A percentile compares a stretch with the other conserved stretches of the same genome.
phyloP scores from a whole-genome alignment of 768 basidiomycete species.

The Scleroderma bovista region DNA sequence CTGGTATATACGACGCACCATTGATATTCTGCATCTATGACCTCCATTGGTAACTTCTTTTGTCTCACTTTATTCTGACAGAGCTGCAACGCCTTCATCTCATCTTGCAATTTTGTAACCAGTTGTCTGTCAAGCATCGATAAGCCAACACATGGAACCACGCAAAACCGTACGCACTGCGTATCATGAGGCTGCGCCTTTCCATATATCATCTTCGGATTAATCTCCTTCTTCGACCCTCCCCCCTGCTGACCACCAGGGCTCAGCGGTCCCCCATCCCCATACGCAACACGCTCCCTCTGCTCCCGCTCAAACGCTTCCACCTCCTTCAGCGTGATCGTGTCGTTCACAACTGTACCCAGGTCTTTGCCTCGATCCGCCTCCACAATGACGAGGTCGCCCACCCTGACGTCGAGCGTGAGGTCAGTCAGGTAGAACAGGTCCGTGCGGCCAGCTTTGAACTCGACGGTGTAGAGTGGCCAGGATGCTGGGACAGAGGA shows the following conservation, averaged over 20 bases:
- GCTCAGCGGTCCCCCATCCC: conserved; percentile 47
- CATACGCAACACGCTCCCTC: too few species aligned
- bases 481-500: conserved; percentile 76
- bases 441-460: conserved; percentile 95
- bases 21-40: conserved; percentile 97
- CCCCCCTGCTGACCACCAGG: conserved; percentile 35
- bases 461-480: conserved; percentile 95
- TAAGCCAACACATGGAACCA: conserved; percentile 8
- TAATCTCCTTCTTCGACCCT: conserved; percentile 91
- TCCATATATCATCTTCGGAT: too few species aligned
- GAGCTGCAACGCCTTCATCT: too few species aligned
- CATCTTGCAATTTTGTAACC: conserved; percentile 73
- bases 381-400: conserved; percentile 94
- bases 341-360: conserved; percentile 86
- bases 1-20: conserved; percentile 50
- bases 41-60: too few species aligned
- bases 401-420: conserved; percentile 60
- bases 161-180: conserved; percentile 60
- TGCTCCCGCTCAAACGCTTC: too few species aligned
- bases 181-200: too few species aligned
- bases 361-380: conserved; percentile 93
- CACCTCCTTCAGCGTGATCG: too few species aligned
- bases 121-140: conserved; percentile 47
- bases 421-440: conserved; percentile 85
- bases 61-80: too few species aligned